A percentile compares a stretch with the other conserved stretches of the same genome.
Conservation (phyloP, 2,329 filamentous ascomycete species). For the Gliomastix tumulicola region DNA sequence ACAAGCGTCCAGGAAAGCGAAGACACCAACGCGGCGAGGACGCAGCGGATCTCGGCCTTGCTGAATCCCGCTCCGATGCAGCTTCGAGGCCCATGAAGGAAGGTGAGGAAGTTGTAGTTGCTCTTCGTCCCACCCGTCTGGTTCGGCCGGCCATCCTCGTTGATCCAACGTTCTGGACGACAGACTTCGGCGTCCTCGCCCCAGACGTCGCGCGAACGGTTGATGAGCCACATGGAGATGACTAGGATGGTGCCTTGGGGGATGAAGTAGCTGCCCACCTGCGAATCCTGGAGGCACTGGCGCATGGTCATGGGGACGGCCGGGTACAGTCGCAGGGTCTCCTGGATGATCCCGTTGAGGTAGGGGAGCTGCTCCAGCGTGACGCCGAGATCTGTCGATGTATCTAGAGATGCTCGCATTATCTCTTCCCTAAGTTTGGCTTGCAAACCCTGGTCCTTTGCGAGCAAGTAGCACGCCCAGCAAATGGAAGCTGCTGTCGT, state of each 20-base stretch:
- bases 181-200: conserved; percentile 60
- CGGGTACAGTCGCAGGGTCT: conserved; percentile 60
- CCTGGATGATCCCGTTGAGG: conserved; percentile 62
- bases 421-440: conserved; percentile 54
- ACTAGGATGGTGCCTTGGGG: conserved; percentile 59
- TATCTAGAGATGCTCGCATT: conserved; percentile 38
- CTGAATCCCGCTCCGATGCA: conserved; percentile 46
- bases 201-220: conserved; percentile 58
- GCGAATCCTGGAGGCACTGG: conserved; percentile 46
- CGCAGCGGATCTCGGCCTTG: conserved; percentile 65
- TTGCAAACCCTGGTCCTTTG: conserved; percentile 51
- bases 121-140: conserved; percentile 61
- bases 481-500: conserved; percentile 58
- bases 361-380: conserved; percentile 59
- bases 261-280: conserved; percentile 49
- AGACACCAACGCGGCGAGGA: conserved; percentile 61
- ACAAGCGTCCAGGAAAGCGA: conserved; percentile 51
- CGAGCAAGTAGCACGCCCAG: conserved; percentile 55
- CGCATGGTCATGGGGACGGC: conserved; percentile 61
- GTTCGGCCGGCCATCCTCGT: conserved; percentile 39
- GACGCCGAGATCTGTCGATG: conserved; percentile 31
- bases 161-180: conserved; percentile 61
- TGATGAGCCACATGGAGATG: conserved; percentile 52
- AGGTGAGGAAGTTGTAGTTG: conserved; percentile 70
- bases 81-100: conserved; percentile 52